Evolutionary conservation across 2,329 filamentous ascomycete genomes (phyloP), one percentile per base, ranked within the genome.

Genomic region (Celoporthe dispersa): DNA sequence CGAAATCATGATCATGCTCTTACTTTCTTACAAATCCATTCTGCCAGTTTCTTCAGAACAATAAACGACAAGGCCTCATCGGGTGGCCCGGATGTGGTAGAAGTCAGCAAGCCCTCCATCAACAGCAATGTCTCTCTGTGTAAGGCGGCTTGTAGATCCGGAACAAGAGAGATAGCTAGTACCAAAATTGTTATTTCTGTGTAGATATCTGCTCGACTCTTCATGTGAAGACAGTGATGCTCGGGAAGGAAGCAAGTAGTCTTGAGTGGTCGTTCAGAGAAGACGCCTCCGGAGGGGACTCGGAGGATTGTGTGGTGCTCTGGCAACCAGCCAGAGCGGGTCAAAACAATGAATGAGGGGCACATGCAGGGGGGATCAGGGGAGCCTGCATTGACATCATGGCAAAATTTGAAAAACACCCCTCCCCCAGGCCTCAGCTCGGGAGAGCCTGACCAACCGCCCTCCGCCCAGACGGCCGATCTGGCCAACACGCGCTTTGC

Each of bases 381-480:
- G 62, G 39, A 70, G 53, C 44, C 28, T 64, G 35, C 51, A 61
- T 65, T 72, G 71, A 71, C 71, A 72, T 72, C 71, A 72, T 72
- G 64, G 66, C 69, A 71, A 72, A 69, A 67, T 68, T 70, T 69
- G 65, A 68, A 55, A 66, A 28, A 14, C 9, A 22, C 39, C 35
- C 44, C 33, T 64, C 44, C 44, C 44, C 59, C 48, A 41, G 31
- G 25, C 12, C 19, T 16, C 33, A 16, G 16, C 19, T 35, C 33
- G 8, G n/a, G 28, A 31, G 28, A 33, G 39, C 28, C 41, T 64
- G 63, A 68, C 66, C n/a, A n/a, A n/a, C n/a, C n/a, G 62, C 51
- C 63, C 48, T 61, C 66, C 41, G 22, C 19, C 39, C 63, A 44
- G 28, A 19, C 11, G 6, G 33, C 33, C 39, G 28, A n/a, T 16